Evolutionary conservation across 306 rosid genomes (phyloP).

Genomic region (Mimosa bimucronata): DNA sequence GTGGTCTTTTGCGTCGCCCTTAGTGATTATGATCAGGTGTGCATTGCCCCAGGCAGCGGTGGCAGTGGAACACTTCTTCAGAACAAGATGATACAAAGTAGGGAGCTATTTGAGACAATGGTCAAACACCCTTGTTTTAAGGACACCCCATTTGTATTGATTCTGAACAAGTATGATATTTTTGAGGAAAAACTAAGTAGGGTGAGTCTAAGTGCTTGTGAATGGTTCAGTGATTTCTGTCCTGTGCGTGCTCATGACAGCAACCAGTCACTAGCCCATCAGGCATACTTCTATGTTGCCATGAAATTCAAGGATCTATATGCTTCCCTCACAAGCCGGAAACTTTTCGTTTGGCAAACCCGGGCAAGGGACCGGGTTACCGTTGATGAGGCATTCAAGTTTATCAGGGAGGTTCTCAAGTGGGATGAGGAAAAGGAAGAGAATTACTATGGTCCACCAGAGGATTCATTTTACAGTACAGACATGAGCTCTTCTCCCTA

Average conservation of each 20-base stretch:
- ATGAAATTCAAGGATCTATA: constrained; percentile 97
- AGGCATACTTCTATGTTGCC: constrained; percentile 88
- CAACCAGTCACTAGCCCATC: constrained; percentile 81
- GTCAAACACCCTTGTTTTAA: constrained; percentile 87
- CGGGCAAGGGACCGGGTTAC: constrained; percentile 82
- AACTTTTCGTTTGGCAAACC: constrained; percentile 90
- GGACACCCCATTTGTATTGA: constrained; percentile 81
- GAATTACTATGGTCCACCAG: constrained; percentile 74
- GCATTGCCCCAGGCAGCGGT: constrained; percentile 53
- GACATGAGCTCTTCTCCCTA: constrained; percentile 88
- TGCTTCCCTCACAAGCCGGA: constrained; percentile 64
- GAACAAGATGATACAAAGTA: constrained; percentile 94
- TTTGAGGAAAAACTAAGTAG: constrained; percentile 72
- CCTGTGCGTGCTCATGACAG: constrained; percentile 64
- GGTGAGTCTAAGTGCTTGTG: constrained; percentile 67
- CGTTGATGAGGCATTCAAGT: constrained; percentile 87
- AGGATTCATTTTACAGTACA: constrained; percentile 93
- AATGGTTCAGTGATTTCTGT: constrained; percentile 86
- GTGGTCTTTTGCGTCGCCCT: constrained; percentile 80
- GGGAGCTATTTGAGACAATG: constrained; percentile 88
- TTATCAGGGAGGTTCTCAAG: constrained; percentile 83
- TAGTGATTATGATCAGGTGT: constrained; percentile 83
- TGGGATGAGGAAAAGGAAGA: constrained; percentile 96
- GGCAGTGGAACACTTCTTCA: constrained; percentile 78
- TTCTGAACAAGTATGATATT: constrained; percentile 85